Percentiles rank a stretch among this genome's conserved stretches.
Conservation (phyloP, 2,329 filamentous ascomycete species). For the Neofusicoccum kwambonambiense region DNA sequence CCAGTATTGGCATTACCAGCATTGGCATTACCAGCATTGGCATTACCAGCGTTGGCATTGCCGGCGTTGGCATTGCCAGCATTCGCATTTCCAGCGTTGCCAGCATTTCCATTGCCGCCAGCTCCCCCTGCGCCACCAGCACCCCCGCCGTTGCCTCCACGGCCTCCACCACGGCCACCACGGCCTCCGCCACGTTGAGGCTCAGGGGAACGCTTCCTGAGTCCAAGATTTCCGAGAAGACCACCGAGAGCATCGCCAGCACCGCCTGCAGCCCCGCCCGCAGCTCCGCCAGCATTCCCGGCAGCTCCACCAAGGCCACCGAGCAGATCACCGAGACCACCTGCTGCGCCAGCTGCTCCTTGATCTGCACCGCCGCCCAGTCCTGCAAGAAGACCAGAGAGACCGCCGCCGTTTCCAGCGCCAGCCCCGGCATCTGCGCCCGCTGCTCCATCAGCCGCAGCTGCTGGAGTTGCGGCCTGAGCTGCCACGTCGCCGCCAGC, state of each 20-base stretch:
- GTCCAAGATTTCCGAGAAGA: background rate
- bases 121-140: background rate
- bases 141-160: background rate
- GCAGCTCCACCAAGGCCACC: background rate
- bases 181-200: background rate
- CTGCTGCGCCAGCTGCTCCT: background rate
- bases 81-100: background rate
- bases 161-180: background rate
- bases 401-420: background rate
- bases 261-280: background rate
- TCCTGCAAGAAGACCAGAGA: background rate
- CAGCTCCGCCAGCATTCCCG: background rate
- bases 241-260: background rate
- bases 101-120: background rate
- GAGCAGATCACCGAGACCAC: background rate
- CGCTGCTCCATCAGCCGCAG: background rate
- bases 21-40: background rate
- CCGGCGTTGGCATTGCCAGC: background rate
- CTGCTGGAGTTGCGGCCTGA: background rate
- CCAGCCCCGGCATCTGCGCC: background rate
- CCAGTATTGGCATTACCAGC: background rate
- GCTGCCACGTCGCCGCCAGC: background rate
- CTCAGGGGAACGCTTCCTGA: background rate
- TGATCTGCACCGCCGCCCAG: background rate
- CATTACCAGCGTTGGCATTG: background rate